Conservation (phyloP, 257 asterid species). For the Misopates orontium region DNA sequence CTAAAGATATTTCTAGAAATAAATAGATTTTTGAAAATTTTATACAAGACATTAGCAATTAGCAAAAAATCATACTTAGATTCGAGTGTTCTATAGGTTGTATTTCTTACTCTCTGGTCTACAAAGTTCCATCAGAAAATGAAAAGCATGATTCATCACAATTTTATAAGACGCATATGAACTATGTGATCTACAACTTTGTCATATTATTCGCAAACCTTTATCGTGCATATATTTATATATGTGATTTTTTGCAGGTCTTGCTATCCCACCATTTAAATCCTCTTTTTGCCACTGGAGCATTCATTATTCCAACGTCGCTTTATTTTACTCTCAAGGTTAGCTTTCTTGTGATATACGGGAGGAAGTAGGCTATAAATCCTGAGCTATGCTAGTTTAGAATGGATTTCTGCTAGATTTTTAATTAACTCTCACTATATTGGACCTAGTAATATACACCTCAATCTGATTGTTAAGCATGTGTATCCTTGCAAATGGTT, state of each 20-base stretch:
- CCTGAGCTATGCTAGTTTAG: conserved; percentile 3
- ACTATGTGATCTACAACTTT: conserved; percentile 16
- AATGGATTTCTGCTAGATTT: conserved; percentile 6
- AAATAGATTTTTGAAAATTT: not conserved
- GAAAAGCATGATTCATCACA: not conserved
- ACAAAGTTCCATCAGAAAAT: not conserved
- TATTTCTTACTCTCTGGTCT: conserved; percentile 17
- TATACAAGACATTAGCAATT: conserved; percentile 10
- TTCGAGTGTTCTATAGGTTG: not conserved
- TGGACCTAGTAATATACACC: conserved; percentile 14
- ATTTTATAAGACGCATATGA: conserved; percentile 19
- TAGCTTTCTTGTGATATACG: conserved; percentile 20
- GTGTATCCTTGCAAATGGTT: not conserved
- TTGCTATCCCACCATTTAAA: conserved; percentile 62
- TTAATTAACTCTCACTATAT: conserved; percentile 2
- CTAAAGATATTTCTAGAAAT: conserved; percentile 9
- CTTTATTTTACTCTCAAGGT: conserved; percentile 86
- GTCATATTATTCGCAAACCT: conserved; percentile 10
- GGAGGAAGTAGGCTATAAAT: not conserved
- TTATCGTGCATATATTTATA: conserved; percentile 12
- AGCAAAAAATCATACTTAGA: conserved; percentile 16
- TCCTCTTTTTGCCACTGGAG: conserved; percentile 77
- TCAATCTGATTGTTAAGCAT: conserved; percentile 18
- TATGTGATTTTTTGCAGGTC: conserved; percentile 53
- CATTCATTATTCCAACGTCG: conserved; percentile 80